Base-by-base conservation (phyloP, 2,329 filamentous ascomycete species). In the Cadophora malorum region DNA sequence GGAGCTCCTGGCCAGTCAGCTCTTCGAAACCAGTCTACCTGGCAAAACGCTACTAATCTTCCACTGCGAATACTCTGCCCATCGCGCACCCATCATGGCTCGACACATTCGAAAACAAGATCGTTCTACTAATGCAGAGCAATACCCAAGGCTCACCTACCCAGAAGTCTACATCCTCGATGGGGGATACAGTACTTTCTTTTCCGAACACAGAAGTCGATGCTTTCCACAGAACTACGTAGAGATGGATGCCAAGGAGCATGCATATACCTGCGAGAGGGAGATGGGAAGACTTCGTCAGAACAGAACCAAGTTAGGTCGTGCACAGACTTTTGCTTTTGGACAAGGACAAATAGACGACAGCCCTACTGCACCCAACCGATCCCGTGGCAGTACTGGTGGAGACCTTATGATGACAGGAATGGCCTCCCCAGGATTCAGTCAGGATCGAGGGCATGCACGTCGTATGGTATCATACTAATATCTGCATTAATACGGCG, bases 61-160 rank as follows among this genome's bases (percentile, higher is more conserved):
- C 75, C 96, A 99, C 82, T 99, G 96, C 86, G 96, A 99, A 81
- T 99, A 98, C 81, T 98, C 96, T 41, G 95, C 93, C 49, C 95
- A 98, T 79, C 92, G 96, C 70, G 96, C 96, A 56, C 96, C 96
- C 58, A 90, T 97, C 71, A 98, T 98, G 91, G 96, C 96, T 61
- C 94, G 96, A 75, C 93, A 94, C 79, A 89, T 99, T 70, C 94
- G 96, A 73, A 90, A 93, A 69, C 90, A 93, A 78, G 96, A 99
- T 80, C 93, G 96, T 68, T 88, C 89, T 47, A 85, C 89, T 77
- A 99, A 99, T 79, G 88, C 89, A 64, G 93, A 96, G 79, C 86
- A 87, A 72, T 99, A 98, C 77, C 96, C 96, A 21, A 87, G 85
- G 68, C 88, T 99, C 69, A 94, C 91, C n/a, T 99, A 97, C 77